Conservation (phyloP, 2,329 filamentous ascomycete species). For the Aureobasidium melanogenum region DNA sequence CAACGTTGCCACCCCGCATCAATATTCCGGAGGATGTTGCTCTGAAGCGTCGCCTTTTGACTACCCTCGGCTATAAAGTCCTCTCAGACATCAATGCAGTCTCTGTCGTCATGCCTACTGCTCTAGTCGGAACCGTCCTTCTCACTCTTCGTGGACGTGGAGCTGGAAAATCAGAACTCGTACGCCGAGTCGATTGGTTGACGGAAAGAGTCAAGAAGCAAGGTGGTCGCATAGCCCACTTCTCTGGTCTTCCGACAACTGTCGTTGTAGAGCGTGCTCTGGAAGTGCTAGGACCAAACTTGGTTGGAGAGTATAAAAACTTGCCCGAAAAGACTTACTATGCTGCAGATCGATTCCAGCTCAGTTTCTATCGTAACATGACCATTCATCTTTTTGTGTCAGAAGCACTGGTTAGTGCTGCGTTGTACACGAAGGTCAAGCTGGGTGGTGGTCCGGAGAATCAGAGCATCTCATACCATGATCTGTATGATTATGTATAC, state of each 20-base stretch:
- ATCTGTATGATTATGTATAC: constrained; percentile 67
- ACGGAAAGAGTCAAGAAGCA: constrained; percentile 71
- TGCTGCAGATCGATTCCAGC: constrained; percentile 86
- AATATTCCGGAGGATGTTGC: constrained; percentile 37
- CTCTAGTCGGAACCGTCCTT: constrained; percentile 86
- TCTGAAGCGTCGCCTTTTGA: constrained; percentile 58
- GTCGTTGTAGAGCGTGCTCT: constrained; percentile 82
- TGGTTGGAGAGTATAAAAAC: constrained; percentile 71
- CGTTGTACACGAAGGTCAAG: constrained; percentile 87
- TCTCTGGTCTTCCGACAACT: constrained; percentile 68
- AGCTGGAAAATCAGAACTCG: constrained; percentile 77
- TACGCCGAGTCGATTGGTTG: constrained; percentile 85
- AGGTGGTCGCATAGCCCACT: constrained; percentile 88
- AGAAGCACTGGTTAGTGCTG: constrained; percentile 80
- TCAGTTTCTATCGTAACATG: constrained; percentile 99
- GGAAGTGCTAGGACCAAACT: constrained; percentile 80
- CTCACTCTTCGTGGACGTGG: constrained; percentile 85
- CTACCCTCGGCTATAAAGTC: constrained; percentile 85
- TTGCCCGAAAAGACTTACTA: constrained; percentile 88
- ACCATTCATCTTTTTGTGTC: constrained; percentile 97
- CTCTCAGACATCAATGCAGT: constrained; percentile 91
- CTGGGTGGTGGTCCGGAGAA: constrained; percentile 74
- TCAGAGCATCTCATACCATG: constrained; percentile 67
- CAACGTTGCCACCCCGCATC: constrained; percentile 29
- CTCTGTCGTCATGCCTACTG: constrained; percentile 96